A percentile compares a stretch with the other conserved stretches of the same genome.
phyloP scores from a whole-genome alignment of 2,329 filamentous ascomycete genomes.

The Drechslerella dactyloides region DNA sequence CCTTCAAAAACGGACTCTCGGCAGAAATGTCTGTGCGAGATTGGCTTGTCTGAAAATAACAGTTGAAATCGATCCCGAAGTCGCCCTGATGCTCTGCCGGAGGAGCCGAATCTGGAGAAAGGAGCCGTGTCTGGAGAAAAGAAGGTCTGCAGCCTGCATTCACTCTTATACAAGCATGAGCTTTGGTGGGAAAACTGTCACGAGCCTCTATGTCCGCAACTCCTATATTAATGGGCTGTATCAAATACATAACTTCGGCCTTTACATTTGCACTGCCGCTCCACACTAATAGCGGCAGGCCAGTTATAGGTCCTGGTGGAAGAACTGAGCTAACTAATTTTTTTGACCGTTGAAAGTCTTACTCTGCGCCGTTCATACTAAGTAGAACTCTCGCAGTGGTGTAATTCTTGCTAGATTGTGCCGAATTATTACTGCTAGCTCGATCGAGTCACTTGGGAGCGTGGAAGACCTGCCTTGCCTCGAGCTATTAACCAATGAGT shows the following conservation, averaged over 20 bases:
- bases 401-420: constrained; percentile 40
- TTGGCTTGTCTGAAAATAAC: constrained; percentile 13
- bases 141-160: neutral
- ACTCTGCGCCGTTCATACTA: neutral
- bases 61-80: constrained; percentile 1
- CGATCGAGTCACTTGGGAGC: neutral
- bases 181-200: neutral
- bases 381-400: constrained; percentile 1
- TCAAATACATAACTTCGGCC: constrained; percentile 12
- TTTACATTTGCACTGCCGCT: constrained; percentile 28
- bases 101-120: neutral
- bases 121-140: constrained; percentile 1
- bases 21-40: constrained; percentile 44
- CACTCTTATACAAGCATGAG: constrained; percentile 2
- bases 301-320: constrained; percentile 31
- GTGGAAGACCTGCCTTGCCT: neutral
- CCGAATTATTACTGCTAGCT: constrained; percentile 38
- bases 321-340: constrained; percentile 20
- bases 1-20: constrained; percentile 24
- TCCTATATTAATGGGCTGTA: constrained; percentile 5
- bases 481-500: neutral
- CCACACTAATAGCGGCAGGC: constrained; percentile 45
- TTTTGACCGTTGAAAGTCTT: neutral
- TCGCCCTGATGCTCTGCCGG: constrained; percentile 5
- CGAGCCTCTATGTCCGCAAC: constrained; percentile 4